These are phyloP conservation scores for Hypoxylon cercidicola DNA, from an alignment of 495 filamentous ascomycete species.

Conservation along the genomic window DNA sequence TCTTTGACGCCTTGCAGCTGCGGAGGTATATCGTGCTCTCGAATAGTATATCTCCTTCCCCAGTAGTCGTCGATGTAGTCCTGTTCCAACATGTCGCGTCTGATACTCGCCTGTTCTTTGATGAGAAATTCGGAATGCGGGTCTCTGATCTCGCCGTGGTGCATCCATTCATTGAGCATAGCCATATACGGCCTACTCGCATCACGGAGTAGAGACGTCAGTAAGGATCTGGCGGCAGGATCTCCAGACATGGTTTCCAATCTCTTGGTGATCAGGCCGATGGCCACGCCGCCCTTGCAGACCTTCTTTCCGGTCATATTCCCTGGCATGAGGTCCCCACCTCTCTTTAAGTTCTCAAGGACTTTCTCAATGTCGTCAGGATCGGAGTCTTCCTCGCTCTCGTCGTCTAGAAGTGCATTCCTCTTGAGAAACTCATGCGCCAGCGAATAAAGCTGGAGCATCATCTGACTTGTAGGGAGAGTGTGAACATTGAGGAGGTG, in stretches of 20 bases:
- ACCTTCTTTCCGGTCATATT: constrained; percentile 88
- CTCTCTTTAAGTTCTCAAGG: constrained; percentile 89
- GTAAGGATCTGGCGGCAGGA: constrained; percentile 80
- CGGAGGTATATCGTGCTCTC: constrained; percentile 89
- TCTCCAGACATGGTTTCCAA: constrained; percentile 91
- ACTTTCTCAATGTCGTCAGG: constrained; percentile 75
- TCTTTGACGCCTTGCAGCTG: constrained; percentile 92
- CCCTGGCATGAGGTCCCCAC: constrained; percentile 78
- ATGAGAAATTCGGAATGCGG: constrained; percentile 94
- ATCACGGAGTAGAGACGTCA: constrained; percentile 84
- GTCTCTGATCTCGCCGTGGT: constrained; percentile 94
- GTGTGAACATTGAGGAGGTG: constrained; percentile 93
- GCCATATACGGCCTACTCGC: constrained; percentile 94
- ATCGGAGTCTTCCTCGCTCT: constrained; percentile 83
- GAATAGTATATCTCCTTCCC: constrained; percentile 96
- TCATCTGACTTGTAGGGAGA: constrained; percentile 86
- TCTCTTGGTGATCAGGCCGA: constrained; percentile 84
- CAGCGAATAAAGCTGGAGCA: constrained; percentile 85
- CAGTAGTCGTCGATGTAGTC: constrained; percentile 99
- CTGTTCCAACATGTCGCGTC: constrained; percentile 86
- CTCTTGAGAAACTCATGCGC: constrained; percentile 87
- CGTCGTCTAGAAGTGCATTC: constrained; percentile 88
- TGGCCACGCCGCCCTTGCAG: constrained; percentile 91
- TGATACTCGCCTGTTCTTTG: constrained; percentile 95
- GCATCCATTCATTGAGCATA: constrained; percentile 98